Conservation (phyloP, 306 rosid genomes). For the Herpetospermum pedunculosum region DNA sequence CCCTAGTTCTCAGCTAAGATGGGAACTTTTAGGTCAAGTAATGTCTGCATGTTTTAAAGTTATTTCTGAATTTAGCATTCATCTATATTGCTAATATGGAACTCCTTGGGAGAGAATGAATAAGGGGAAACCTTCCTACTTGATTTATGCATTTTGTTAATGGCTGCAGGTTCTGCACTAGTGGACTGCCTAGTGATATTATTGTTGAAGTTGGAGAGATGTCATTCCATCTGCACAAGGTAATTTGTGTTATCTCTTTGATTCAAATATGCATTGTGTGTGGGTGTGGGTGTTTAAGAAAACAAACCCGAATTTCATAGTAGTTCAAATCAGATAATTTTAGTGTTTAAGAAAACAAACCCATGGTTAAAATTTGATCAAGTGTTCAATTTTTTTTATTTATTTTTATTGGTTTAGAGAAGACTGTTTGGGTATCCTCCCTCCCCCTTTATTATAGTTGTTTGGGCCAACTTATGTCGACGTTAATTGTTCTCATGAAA, state of each 20-base stretch:
- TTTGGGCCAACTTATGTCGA: neutral
- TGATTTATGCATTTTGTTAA: conserved; percentile 1
- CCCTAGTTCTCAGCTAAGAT: neutral
- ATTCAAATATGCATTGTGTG: neutral
- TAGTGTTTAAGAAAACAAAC: neutral
- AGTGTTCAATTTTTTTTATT: neutral
- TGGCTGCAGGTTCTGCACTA: conserved; percentile 74
- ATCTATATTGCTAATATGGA: neutral
- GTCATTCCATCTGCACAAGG: conserved; percentile 99
- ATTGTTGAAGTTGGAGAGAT: conserved; percentile 88
- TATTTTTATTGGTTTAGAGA: neutral
- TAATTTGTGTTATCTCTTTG: conserved; percentile 7
- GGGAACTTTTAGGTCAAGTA: neutral
- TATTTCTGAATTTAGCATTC: neutral
- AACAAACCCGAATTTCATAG: no score
- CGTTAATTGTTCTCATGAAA: neutral
- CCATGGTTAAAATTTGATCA: neutral
- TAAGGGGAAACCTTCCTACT: neutral
- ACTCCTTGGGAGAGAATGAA: neutral
- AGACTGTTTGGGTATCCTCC: neutral
- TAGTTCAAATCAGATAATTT: no score
- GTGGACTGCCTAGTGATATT: conserved; percentile 93
- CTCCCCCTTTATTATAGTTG: neutral
- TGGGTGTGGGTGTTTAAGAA: no score
- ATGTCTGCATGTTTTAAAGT: neutral